phyloP scores from a whole-genome alignment of 2,329 filamentous ascomycete species.

The Pseudocercospora eumusae region DNA sequence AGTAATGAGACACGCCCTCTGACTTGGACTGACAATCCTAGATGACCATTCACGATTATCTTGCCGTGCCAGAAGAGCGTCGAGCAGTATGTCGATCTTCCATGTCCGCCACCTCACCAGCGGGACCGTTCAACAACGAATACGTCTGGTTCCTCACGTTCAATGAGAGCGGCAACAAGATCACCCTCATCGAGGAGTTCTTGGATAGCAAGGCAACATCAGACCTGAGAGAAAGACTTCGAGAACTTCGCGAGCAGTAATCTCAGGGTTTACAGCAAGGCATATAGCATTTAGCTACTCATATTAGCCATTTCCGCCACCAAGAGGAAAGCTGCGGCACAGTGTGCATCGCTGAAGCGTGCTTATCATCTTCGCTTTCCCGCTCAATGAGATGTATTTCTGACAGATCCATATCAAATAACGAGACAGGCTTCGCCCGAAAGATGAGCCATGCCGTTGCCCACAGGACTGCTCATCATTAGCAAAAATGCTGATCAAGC shows the following conservation, averaged over 20 bases:
- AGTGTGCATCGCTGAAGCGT: background rate
- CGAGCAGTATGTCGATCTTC: slow-evolving; percentile 22
- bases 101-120: slow-evolving; percentile 20
- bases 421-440: slow-evolving; percentile 7
- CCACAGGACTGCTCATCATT: slow-evolving; percentile 17
- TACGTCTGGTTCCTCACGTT: slow-evolving; percentile 32
- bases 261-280: background rate
- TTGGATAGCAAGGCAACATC: slow-evolving; percentile 16
- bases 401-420: slow-evolving; percentile 19
- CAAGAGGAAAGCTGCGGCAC: slow-evolving; percentile 3
- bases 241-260: background rate
- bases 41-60: slow-evolving; percentile 31
- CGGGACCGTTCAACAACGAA: slow-evolving; percentile 28
- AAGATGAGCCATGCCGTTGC: slow-evolving; percentile 6
- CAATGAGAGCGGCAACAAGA: slow-evolving; percentile 22
- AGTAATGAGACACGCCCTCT: background rate
- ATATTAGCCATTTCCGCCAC: slow-evolving; percentile 23
- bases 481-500: background rate
- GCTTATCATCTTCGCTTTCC: slow-evolving; percentile 18
- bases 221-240: background rate
- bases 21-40: background rate
- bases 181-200: slow-evolving; percentile 28
- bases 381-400: slow-evolving; percentile 23
- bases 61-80: slow-evolving; percentile 18
- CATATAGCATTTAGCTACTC: background rate